Base-by-base conservation (phyloP, 192 early-diverging fungal species). In the Coemansia sp. region DNA sequence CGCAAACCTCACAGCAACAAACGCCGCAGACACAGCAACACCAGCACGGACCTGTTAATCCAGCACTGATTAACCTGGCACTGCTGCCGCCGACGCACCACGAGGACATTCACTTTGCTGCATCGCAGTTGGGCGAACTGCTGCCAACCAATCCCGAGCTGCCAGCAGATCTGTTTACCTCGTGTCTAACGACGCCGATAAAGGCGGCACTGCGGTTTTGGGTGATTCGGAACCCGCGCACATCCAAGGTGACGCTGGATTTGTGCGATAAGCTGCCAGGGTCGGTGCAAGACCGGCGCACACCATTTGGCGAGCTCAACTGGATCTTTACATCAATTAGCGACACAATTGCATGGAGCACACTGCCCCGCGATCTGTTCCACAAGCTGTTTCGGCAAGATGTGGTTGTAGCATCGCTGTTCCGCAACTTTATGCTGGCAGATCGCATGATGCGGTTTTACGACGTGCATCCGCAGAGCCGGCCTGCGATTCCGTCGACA, bases 291-390 rank as follows among this genome's bases (percentile, higher is more conserved):
- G 95, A 97, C 63, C 88, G 97, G 35, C 86, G 93, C 15, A 95
- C 97, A 15, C 93, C 97, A 0, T 82, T 97, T 12, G 97, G 97
- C 48, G 97, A 99, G 81, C 84, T 99, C 58, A 97, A 97, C 67
- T 99, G 97, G 97, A 96, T 99, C 15, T 97, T 99, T 68, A 97
- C 95, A 4, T 90, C 97, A 23, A 92, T 99, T 49, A 99, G 94
- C 0, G 97, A 99, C 73, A 97, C 95, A 5, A 99, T 99, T 60
- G 97, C 97, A 6, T 99, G 97, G 97, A 93, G 86, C 70, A 90
- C 91, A 32, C 73, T 99, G 17, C 88, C 92, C 2, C 88, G 88
- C 25, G 95, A 96, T 47, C 63, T 92, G 50, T 98, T 98, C 81
- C 90, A 92, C 67, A 86, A 85, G 50, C 82, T 98, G 24, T 98